Conservation (phyloP, 352 stramenopile genomes). For the Halophytophthora batemanensis region DNA sequence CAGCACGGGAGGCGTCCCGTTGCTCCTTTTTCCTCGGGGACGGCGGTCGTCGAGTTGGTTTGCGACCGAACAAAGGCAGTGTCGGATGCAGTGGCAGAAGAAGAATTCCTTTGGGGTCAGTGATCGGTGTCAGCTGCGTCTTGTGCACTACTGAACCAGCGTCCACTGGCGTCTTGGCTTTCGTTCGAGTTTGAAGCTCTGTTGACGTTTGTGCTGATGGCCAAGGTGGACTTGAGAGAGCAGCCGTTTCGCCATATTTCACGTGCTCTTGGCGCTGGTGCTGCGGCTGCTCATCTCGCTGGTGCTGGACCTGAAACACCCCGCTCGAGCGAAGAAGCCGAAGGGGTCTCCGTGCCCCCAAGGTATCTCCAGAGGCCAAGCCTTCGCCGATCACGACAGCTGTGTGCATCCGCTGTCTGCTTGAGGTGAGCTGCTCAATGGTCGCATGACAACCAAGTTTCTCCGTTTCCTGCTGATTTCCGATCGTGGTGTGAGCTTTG, state of each 20-base stretch:
- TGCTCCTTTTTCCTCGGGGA: background rate
- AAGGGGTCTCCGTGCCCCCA: constrained; percentile 5
- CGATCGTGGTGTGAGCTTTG: constrained; percentile 12
- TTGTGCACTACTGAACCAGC: no score
- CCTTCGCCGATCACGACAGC: constrained; percentile 19
- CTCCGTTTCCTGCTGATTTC: constrained; percentile 19
- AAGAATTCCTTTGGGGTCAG: no score
- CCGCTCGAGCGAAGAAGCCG: constrained; percentile 12
- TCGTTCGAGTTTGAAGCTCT: no score
- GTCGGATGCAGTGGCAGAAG: no score
- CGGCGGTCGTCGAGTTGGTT: no score
- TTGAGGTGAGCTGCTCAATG: constrained; percentile 3
- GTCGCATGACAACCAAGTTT: constrained; percentile 1
- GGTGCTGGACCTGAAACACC: constrained; percentile 13
- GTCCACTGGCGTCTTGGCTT: no score
- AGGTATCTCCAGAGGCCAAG: background rate
- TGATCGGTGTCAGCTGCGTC: no score
- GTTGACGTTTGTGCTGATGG: no score
- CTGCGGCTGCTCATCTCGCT: constrained; percentile 5
- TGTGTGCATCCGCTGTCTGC: constrained; percentile 6
- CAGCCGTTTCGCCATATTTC: background rate
- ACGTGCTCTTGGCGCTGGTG: constrained; percentile 1
- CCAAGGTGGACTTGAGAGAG: no score
- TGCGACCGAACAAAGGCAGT: no score
- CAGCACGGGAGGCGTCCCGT: background rate